Evolutionary conservation across 2,329 filamentous ascomycete genomes (phyloP), one percentile per base, ranked within the genome.

Genomic region (Epichloe amarillans): DNA sequence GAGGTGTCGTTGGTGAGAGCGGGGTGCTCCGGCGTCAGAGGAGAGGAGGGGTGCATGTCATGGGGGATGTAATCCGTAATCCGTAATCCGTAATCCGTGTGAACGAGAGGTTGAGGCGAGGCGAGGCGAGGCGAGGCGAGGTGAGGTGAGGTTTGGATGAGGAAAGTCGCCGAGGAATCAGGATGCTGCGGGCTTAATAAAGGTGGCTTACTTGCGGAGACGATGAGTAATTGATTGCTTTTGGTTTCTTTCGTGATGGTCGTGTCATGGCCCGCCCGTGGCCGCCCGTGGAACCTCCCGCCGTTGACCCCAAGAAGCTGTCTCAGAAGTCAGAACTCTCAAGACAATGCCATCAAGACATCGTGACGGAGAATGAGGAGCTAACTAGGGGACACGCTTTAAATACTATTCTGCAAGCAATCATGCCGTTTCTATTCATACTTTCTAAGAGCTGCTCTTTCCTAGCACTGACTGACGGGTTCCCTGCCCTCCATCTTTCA

Each of bases 1-100:
- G 77, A 80, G 65, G 75, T 70, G 66, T 77, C 67, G 66, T 68
- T 66, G 54, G 64, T 62, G 55, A 75, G 66, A 54, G 61, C 66
- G 50, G 71, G 66, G 51, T 73, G 66, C 57, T 72, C 67, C 51
- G 76, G 75, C 57, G 66, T 59, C 55, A 72, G 50, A 49, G 60
- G 55, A 5, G 54, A 49, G 60, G 55, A 5, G 54, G 54, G 44
- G 61, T 53, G 42, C 56, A 50, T 52, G 61, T 58, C 64, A 69
- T 67, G 56, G 58, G 55, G 41, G 23, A 19, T 19, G 19, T 17
- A 17, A 17, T 19, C 19, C 19, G 23, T 26, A 2, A 15, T 17
- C 23, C 23, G 3, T 11, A 33, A 17, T 19, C 19, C 19, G 23
- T 26, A 2, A 15, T 17, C 23, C 23, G 3, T 11, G 19, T n/a